Evolutionary conservation across 1,284 basidiomycete genomes (phyloP), one percentile per base, ranked within the genome.

Genomic region (Ceratobasidium sp.): DNA sequence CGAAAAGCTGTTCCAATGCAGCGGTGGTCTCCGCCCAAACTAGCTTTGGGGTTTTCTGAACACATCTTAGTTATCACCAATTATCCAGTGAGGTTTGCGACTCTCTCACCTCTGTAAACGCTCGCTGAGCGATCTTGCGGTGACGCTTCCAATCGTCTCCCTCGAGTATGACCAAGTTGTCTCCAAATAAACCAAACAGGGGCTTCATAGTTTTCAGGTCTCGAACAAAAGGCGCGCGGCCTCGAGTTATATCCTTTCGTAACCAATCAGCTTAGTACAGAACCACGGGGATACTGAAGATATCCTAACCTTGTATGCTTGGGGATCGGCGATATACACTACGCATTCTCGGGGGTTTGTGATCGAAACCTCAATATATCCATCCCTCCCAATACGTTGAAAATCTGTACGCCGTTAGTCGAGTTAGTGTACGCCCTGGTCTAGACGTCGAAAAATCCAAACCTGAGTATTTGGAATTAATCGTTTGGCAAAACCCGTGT

Each of bases 131-230:
- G 53, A 75, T 31, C 49, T 63, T 72, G 34, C 74, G 66, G 24
- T 75, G 74, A 39, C 59, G 56, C 9, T 37, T 64, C 74, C 74
- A 75, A 22, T 49, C 59, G 3, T 54, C 58, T 7, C 68, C 66
- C 19, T 75, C 74, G n/a, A 69, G 49, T 4, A 37, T 71, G 14
- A 75, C 9, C 24, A 75, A 13, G 31, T 75, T 75, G 27, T 49
- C 24, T 22, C 74, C 74, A 64, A 62, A 75, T 1, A 72, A 1
- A 14, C 59, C 63, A 37, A 72, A 61, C 11, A 72, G 5, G 7
- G 7, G n/a, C n/a, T 63, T 46, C 11, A 2, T 27, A 27, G 34
- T 22, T 43, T 46, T 43, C 13, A 62, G 5, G 24, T 46, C 59
- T 2, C 37, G 59, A 27, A 62, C n/a, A 2, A 19, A 62, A 9